Percentiles rank a stretch among this genome's conserved stretches.
Conservation (phyloP, 1,284 basidiomycete genomes). For the Ceratobasidium sp. region DNA sequence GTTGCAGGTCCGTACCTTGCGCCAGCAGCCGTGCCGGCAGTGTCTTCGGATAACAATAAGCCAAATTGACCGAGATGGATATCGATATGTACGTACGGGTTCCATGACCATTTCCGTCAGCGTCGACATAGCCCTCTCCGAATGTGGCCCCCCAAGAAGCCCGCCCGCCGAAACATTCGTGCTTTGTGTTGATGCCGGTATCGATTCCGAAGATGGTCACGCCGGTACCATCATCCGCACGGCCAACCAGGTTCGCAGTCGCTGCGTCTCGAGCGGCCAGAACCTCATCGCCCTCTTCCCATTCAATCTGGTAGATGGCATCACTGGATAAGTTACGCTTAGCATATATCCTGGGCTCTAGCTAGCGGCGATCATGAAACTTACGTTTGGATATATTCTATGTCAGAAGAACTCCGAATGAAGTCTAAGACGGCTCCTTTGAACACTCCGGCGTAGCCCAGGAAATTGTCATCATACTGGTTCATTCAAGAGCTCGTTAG, state of each 20-base stretch:
- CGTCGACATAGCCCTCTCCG: conserved; percentile 37
- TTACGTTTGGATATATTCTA: conserved; percentile 39
- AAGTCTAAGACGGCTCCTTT: conserved; percentile 28
- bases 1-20: conserved; percentile 94
- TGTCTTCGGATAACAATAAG: conserved; percentile 26
- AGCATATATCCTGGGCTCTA: too few relatives aligned
- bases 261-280: conserved; percentile 11
- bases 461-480: conserved; percentile 28
- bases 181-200: conserved; percentile 40
- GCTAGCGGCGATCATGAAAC: background rate
- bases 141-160: conserved; percentile 48
- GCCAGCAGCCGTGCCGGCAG: conserved; percentile 62
- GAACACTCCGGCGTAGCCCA: conserved; percentile 34
- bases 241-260: conserved; percentile 17
- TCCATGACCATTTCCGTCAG: conserved; percentile 47
- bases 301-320: conserved; percentile 31
- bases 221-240: conserved; percentile 12
- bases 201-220: conserved; percentile 23
- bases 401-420: conserved; percentile 36
- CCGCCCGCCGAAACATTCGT: conserved; percentile 45
- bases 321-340: background rate
- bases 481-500: background rate
- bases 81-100: conserved; percentile 22
- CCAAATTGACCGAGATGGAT: conserved; percentile 13
- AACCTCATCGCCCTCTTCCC: conserved; percentile 30